These are phyloP conservation scores for Aspergillus bertholletiae DNA, from an alignment of 495 filamentous ascomycete species.

Conservation along the genomic window DNA sequence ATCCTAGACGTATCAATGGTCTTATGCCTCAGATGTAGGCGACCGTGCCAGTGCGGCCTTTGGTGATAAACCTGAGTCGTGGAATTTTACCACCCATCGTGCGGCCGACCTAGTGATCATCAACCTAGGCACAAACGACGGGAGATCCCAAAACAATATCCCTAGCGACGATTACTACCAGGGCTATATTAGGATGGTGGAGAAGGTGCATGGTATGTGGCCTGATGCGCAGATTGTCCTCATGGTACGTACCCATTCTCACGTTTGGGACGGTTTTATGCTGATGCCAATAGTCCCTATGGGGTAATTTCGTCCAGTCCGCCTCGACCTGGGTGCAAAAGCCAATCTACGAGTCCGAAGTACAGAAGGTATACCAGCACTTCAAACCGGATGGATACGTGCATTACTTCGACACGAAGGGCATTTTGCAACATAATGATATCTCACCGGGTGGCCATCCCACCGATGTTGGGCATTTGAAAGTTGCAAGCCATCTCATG, in stretches of 20 bases:
- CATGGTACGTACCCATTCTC: constrained; percentile 41
- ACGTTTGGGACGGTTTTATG: not conserved
- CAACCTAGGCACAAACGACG: constrained; percentile 67
- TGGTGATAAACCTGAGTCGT: constrained; percentile 53
- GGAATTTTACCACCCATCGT: constrained; percentile 57
- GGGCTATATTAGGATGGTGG: constrained; percentile 56
- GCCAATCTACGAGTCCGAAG: constrained; percentile 48
- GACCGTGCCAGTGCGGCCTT: constrained; percentile 47
- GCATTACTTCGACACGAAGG: constrained; percentile 65
- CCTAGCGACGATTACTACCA: constrained; percentile 49
- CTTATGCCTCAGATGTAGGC: constrained; percentile 58
- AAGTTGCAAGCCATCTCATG: constrained; percentile 62
- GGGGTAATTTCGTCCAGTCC: constrained; percentile 52
- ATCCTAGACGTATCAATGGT: constrained; percentile 59
- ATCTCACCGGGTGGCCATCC: constrained; percentile 62
- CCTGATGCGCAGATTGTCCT: constrained; percentile 61
- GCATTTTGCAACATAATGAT: constrained; percentile 68
- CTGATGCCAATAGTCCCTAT: constrained; percentile 47
- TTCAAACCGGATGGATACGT: constrained; percentile 59
- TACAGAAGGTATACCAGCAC: constrained; percentile 50
- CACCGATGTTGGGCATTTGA: constrained; percentile 65
- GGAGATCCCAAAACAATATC: constrained; percentile 57
- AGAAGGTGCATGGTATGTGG: constrained; percentile 58
- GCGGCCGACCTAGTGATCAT: constrained; percentile 64
- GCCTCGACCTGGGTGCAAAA: constrained; percentile 52